phyloP scores from a whole-genome alignment of 495 filamentous ascomycete genomes.

The Venustampulla echinocandica region DNA sequence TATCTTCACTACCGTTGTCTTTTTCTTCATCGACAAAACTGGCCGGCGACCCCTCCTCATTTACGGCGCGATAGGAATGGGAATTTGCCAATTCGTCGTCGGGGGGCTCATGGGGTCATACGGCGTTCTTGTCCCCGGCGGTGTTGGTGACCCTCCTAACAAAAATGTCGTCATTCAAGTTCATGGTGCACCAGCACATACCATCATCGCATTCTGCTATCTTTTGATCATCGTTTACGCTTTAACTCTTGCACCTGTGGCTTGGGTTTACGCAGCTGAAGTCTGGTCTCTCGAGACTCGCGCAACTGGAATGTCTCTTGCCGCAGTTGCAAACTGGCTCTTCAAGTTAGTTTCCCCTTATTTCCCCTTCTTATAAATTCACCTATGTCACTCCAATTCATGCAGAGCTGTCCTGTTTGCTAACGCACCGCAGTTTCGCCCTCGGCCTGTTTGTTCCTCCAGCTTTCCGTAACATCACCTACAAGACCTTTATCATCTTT shows the following conservation, averaged over 20 bases:
- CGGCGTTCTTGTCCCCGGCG: constrained; percentile 41
- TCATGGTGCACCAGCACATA: constrained; percentile 50
- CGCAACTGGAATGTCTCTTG: constrained; percentile 60
- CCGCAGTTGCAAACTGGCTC: constrained; percentile 63
- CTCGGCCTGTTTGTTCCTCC: constrained; percentile 63
- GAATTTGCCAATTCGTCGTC: constrained; percentile 58
- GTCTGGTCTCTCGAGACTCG: constrained; percentile 68
- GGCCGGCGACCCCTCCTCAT: constrained; percentile 66
- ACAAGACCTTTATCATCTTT: constrained; percentile 68
- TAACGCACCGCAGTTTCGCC: too few species aligned
- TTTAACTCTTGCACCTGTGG: constrained; percentile 59
- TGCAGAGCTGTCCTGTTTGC: too few species aligned
- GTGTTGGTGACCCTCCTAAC: constrained; percentile 47
- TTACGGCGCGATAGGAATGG: constrained; percentile 61
- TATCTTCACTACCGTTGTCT: constrained; percentile 57
- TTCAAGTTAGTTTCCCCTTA: too few species aligned
- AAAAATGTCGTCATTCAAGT: constrained; percentile 58
- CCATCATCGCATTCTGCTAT: constrained; percentile 65
- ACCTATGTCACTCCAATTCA: too few species aligned
- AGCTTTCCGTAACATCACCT: constrained; percentile 62
- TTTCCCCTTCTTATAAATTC: too few species aligned
- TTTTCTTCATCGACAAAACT: constrained; percentile 65
- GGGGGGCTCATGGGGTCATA: constrained; percentile 45
- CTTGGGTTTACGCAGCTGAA: constrained; percentile 70
- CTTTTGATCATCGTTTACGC: constrained; percentile 65